These are phyloP conservation scores for Lasiosphaeris hirsuta DNA, from an alignment of 495 filamentous ascomycete genomes.

Conservation along the genomic window DNA sequence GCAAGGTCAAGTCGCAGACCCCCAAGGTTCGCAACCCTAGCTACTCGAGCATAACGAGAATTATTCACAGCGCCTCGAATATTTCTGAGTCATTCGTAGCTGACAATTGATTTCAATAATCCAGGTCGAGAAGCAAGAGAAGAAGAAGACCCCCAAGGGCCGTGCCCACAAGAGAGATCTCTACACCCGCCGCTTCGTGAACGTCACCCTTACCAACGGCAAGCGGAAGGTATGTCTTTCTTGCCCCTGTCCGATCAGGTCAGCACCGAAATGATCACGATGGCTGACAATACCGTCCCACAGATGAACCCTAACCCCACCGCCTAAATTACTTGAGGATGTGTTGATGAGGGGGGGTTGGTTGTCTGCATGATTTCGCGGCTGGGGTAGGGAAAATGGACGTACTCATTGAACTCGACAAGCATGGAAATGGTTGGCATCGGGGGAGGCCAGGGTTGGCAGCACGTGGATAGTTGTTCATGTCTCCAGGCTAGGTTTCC, in stretches of 20 bases:
- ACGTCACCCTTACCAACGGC: conserved; percentile 89
- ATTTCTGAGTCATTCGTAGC: not conserved
- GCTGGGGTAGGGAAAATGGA: not conserved
- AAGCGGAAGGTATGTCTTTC: conserved; percentile 81
- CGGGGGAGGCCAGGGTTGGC: conserved; percentile 1
- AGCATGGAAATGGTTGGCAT: not conserved
- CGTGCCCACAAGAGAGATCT: conserved; percentile 95
- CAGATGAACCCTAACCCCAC: conserved; percentile 52
- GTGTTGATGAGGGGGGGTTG: not conserved
- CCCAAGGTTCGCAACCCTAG: conserved; percentile 40
- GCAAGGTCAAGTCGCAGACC: conserved; percentile 50
- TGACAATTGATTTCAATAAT: not conserved
- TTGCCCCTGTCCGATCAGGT: not conserved
- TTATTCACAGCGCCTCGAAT: not conserved
- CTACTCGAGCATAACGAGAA: not conserved
- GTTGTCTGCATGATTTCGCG: not conserved
- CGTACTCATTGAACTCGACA: not conserved
- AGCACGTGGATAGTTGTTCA: not conserved
- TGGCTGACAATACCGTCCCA: not conserved
- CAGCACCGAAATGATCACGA: conserved; percentile 36
- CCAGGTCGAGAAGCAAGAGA: conserved; percentile 82
- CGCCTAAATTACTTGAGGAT: conserved; percentile 31
- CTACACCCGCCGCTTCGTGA: conserved; percentile 98
- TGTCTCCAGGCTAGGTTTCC: conserved; percentile 14
- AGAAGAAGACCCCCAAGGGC: conserved; percentile 91